Base-by-base conservation (phyloP, 768 basidiomycete species). In the Artomyces pyxidatus region DNA sequence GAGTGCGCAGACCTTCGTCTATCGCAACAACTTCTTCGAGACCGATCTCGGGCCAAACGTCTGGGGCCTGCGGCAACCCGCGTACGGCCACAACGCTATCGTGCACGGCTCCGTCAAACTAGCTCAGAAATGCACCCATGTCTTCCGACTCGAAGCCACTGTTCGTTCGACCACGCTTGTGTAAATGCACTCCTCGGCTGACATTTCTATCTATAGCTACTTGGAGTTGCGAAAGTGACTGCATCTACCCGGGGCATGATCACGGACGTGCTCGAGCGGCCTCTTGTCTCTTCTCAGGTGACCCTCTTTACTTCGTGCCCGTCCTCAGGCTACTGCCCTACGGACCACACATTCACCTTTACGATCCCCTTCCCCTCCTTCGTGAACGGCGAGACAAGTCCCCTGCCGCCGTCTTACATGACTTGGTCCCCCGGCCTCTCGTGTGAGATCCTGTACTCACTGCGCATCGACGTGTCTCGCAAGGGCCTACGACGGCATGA, bases 51-150 rank as follows among this genome's bases (percentile, higher is more conserved):
- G 72, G 11, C 62, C 62, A 25, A 67, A 68, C 37, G 60, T 64
- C 16, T 71, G 68, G 67, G 66, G 65, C 14, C 58, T 69, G 3
- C 54, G 58, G 39, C 58, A 64, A 21, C 73, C 75, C 9, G 63
- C 65, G 16, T 77, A 74, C 56, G 75, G 75, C 21, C 56, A 64
- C 30, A 63, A 69, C 23, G 70, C 67, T 8, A 57, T 58, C 16
- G 65, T 75, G n/a, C 65, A 71, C 29, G 75, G 74, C 16, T 50
- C 60, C 22, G 50, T 75, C 3, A 58, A 52, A 19, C 63, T 76
- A 46, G 59, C 52, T 17, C 63, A 64, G 37, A 59, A 63, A 21
- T 65, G 65, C 47, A 62, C 63, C n/a, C 65, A 67, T 37, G 64
- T 74, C 4, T 59, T 63, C 30, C 62, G 65, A 14, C 56, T 76